Conservation (phyloP, 169 alveolate genomes). For the Sarcocystis neurona region DNA sequence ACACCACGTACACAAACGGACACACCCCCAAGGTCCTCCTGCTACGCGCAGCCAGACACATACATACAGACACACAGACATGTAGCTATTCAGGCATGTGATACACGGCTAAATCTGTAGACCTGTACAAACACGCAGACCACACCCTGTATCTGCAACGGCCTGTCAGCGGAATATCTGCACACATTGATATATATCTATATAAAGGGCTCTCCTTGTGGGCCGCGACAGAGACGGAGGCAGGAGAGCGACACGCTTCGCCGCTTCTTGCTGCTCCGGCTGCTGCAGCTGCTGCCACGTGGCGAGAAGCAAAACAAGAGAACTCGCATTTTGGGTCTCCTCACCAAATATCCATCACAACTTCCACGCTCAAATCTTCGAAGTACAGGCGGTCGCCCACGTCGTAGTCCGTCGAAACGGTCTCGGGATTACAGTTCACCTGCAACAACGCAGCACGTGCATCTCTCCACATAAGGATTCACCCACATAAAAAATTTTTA, state of each 20-base stretch:
- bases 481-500: background rate
- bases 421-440: conserved; percentile 90
- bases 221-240: background rate
- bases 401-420: conserved; percentile 89
- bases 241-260: too few species aligned
- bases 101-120: too few species aligned
- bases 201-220: too few species aligned
- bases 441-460: conserved; percentile 65
- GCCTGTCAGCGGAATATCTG: too few species aligned
- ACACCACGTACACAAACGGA: too few species aligned
- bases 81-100: too few species aligned
- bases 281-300: background rate
- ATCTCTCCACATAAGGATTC: background rate
- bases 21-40: too few species aligned
- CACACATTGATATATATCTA: too few species aligned
- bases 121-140: too few species aligned
- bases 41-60: too few species aligned
- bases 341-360: conserved; percentile 71
- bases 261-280: background rate
- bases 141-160: too few species aligned
- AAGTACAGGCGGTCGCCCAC: conserved; percentile 84
- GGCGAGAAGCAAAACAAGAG: background rate
- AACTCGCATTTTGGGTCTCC: background rate
- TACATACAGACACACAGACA: too few species aligned
- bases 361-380: conserved; percentile 81